Evolutionary conservation across 495 filamentous ascomycete genomes (phyloP).

Genomic region (Xylaria flabelliformis): DNA sequence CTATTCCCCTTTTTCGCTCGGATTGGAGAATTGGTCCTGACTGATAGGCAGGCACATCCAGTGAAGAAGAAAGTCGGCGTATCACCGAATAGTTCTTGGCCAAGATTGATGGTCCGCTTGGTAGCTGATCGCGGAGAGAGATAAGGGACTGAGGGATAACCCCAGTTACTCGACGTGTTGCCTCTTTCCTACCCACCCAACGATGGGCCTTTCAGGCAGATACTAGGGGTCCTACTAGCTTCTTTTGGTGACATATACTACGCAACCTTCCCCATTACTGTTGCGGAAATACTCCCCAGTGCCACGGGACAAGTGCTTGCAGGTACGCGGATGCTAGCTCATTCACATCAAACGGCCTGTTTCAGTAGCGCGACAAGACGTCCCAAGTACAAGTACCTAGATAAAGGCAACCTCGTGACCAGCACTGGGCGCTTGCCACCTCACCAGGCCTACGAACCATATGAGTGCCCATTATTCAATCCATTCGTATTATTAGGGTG

Average conservation of each 20-base stretch:
- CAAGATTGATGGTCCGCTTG: not conserved
- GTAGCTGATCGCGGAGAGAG: constrained; percentile 12
- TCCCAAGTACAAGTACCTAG: not conserved
- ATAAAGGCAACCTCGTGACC: constrained; percentile 20
- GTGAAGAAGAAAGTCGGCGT: not conserved
- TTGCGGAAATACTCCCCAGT: constrained; percentile 5
- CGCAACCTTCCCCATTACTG: constrained; percentile 11
- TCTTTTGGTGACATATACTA: constrained; percentile 10
- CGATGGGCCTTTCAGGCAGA: not conserved
- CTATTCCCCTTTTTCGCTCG: not conserved
- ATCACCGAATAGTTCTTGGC: not conserved
- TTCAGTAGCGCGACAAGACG: not conserved
- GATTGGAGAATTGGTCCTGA: not conserved
- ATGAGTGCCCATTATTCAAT: constrained; percentile 5
- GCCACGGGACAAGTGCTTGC: not conserved
- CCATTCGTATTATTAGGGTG: not conserved
- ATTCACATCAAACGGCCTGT: not conserved
- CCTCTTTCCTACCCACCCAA: not conserved
- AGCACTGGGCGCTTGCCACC: constrained; percentile 3
- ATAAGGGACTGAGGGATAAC: not conserved
- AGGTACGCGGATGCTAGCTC: constrained; percentile 1
- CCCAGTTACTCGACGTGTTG: not conserved
- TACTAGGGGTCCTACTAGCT: constrained; percentile 20
- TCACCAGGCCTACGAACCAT: constrained; percentile 12
- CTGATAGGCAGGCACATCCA: not conserved